Percentiles rank a stretch among this genome's conserved stretches.
Conservation (phyloP, 345 rosid species). For the Boechera divaricarpa region DNA sequence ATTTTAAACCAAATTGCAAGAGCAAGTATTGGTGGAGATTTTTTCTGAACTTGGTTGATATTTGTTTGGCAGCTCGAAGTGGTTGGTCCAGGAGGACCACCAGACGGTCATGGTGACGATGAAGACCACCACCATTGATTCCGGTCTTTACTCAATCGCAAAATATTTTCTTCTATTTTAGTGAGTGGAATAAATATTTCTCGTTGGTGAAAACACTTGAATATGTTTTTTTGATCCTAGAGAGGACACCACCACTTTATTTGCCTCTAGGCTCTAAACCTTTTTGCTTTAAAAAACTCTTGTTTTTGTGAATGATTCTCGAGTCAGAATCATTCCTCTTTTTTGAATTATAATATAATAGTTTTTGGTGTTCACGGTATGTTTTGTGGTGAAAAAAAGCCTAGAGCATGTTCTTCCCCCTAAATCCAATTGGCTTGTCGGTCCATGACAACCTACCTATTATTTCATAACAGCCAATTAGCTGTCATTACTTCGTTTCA, state of each 20-base stretch:
- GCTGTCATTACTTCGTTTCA: not conserved
- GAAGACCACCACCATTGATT: conserved; percentile 35
- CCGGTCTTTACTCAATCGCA: not conserved
- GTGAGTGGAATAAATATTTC: conserved; percentile 23
- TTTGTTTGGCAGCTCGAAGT: conserved; percentile 59
- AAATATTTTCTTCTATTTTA: not conserved
- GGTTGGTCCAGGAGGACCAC: conserved; percentile 86
- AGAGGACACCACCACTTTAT: conserved; percentile 12
- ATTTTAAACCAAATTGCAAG: not conserved
- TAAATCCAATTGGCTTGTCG: conserved; percentile 10
- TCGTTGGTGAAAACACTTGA: conserved; percentile 22
- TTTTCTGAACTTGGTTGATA: not conserved
- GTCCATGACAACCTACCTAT: conserved; percentile 13
- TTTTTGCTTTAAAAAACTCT: not conserved
- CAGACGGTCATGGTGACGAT: conserved; percentile 69
- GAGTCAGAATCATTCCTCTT: conserved; percentile 14
- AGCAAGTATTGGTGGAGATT: not conserved
- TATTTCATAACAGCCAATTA: not conserved
- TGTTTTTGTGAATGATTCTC: conserved; percentile 13
- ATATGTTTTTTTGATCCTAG: conserved; percentile 9
- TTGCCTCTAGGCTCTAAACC: conserved; percentile 9
- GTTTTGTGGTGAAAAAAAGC: not conserved
- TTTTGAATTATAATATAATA: conserved; percentile 8
- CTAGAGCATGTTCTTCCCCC: not conserved
- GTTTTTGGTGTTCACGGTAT: conserved; percentile 19